Evolutionary conservation across 208 protist genomes (phyloP), one percentile per base, ranked within the genome.

Genomic region (Porcisia hertigi): DNA sequence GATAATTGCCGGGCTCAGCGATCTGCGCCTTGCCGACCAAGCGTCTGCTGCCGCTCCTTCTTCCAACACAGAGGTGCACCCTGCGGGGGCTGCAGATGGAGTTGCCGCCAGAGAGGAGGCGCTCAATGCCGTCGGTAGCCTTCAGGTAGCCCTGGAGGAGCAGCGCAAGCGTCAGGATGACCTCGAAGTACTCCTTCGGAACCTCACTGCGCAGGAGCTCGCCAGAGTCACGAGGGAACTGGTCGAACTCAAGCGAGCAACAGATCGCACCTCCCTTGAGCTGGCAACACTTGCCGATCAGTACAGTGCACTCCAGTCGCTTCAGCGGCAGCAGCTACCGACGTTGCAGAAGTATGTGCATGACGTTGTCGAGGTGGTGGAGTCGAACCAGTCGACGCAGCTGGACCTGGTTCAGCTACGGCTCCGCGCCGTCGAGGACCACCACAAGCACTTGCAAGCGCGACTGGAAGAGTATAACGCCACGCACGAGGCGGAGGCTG

Each of bases 271-370:
- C 47, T 55, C 71, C 5, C 58, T 39, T 16, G 39, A 60, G 12
- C 1, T 83, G 1, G 5, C 59, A 39, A 53, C 59, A 30, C 77
- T 76, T 52, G 39, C 43, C 2, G 77, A 81, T 2, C 63, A 81
- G 58, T 76, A 39, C 57, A 60, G 49, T 34, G 54, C 72, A 11
- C 53, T 79, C 23, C 69, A 79, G n/a, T 55, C 64, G 25, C n/a
- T 52, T 55, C 79, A 83, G 63, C 79, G 73, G 53, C 69, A 83
- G 57, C 79, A 83, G 69, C 70, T 79, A 43, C 72, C 73, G 25
- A 79, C 74, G 49, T 43, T 79, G 54, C 73, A 83, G 67, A 73
- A 71, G 79, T 78, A 78, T 43, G 73, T 83, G 59, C 69, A 81
- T 63, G 77, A 81, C 39, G 55, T 78, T 39, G 34, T 77, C 34